Evolutionary conservation across 2,329 filamentous ascomycete species (phyloP).

Genomic region (Colletotrichum godetiae): DNA sequence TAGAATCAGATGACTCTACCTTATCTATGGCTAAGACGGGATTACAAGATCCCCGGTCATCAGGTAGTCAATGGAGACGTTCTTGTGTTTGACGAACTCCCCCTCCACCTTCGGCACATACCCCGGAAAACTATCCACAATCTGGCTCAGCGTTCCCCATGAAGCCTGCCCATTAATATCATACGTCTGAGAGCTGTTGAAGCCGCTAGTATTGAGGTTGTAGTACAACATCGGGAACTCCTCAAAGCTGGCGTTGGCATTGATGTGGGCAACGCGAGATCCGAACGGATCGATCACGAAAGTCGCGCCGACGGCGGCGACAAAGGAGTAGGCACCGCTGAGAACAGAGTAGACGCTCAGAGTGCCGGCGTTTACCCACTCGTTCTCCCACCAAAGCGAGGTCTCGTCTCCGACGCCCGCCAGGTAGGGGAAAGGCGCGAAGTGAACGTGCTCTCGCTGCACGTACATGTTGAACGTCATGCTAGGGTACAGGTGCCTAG

Average conservation of each 20-base stretch:
- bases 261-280: not conserved
- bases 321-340: constrained; percentile 6
- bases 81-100: constrained; percentile 1
- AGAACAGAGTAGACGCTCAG: constrained; percentile 4
- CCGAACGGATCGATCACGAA: constrained; percentile 1
- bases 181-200: constrained; percentile 8
- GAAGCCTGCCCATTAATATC: constrained; percentile 7
- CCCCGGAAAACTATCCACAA: constrained; percentile 15
- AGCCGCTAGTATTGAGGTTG: not conserved
- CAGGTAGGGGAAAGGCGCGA: constrained; percentile 12
- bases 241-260: not conserved
- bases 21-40: not conserved
- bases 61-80: constrained; percentile 1
- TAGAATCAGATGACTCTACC: too few species aligned
- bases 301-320: not conserved
- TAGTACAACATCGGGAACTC: constrained; percentile 6
- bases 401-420: not conserved
- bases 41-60: not conserved
- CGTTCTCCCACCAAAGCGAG: constrained; percentile 10
- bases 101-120: constrained; percentile 15
- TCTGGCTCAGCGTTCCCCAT: constrained; percentile 16
- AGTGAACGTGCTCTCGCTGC: constrained; percentile 12
- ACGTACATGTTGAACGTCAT: constrained; percentile 28
- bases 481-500: constrained; percentile 2
- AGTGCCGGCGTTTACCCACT: not conserved